Evolutionary conservation across 306 rosid species (phyloP), one percentile per base, ranked within the genome.

Genomic region (Macrotyloma uniflorum): DNA sequence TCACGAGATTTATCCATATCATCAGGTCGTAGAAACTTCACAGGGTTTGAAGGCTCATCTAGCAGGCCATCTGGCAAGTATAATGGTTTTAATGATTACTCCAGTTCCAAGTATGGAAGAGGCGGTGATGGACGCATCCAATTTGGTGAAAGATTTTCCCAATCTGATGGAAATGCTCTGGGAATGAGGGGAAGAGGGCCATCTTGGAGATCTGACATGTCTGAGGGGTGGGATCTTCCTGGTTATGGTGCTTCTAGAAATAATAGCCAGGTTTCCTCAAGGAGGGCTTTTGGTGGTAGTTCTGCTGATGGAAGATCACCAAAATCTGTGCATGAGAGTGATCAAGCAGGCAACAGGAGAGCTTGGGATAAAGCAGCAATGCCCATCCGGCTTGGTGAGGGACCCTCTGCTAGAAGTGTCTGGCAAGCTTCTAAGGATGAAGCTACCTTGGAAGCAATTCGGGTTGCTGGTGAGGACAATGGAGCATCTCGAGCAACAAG

Each of bases 401-500:
- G 98, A 33, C 98, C 98, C 84, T 95, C 98, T 5, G 98, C 98
- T 46, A 91, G 98, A 86, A 92, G 98, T 69, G 98, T 95, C 38
- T 95, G 98, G 98, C 98, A 89, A 85, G 98, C 98, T 62, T 95
- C 98, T 6, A 95, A 95, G 83, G 98, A 95, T 62, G 98, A 95
- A 89, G 98, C 98, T 67, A 93, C 98, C 62, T 83, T 95, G 82
- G 97, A 91, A 88, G 98, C 98, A 65, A 95, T 95, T 83, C 86
- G 98, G 47, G 94, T 92, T 43, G 98, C 96, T 49, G 98, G 98
- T 23, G 98, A 95, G 50, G 98, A 95, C 85, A 87, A 85, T 55
- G 98, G 90, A 76, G 80, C 91, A 54, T 87, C 98, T 78, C 85
- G 91, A 75, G 82, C 91, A 54, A 74, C 92, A 69, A 95, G 94